These are phyloP conservation scores for Trichoderma gracile DNA, from an alignment of 2,329 filamentous ascomycete species.

Conservation along the genomic window DNA sequence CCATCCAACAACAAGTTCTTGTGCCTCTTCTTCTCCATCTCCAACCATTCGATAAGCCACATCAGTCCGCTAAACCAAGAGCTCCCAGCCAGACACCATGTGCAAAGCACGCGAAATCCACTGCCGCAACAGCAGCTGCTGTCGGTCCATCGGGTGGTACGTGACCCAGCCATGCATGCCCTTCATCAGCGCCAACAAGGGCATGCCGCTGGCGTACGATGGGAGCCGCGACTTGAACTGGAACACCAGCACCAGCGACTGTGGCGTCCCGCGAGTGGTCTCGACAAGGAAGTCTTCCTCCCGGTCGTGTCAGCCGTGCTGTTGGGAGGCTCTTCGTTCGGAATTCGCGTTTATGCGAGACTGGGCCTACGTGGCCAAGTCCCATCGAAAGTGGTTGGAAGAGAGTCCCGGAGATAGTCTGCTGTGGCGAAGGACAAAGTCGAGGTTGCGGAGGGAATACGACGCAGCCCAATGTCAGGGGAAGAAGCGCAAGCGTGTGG, in stretches of 20 bases:
- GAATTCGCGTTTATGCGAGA: background rate
- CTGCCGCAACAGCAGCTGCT: slow-evolving; percentile 15
- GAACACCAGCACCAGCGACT: slow-evolving; percentile 6
- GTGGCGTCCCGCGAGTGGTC: slow-evolving; percentile 9
- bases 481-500: background rate
- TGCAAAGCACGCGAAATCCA: slow-evolving; percentile 23
- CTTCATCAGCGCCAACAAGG: background rate
- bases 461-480: background rate
- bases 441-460: background rate
- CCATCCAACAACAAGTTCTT: no score
- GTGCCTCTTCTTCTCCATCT: no score
- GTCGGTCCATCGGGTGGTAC: slow-evolving; percentile 21
- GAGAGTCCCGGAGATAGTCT: background rate
- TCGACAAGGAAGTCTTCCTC: slow-evolving; percentile 13
- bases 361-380: slow-evolving; percentile 1
- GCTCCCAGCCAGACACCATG: background rate
- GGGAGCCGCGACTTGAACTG: slow-evolving; percentile 12
- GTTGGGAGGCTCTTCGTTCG: background rate
- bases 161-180: slow-evolving; percentile 19
- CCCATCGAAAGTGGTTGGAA: background rate
- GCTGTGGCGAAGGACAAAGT: slow-evolving; percentile 18
- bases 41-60: no score
- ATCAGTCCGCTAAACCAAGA: background rate
- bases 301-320: background rate
- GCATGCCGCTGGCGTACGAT: background rate